These are phyloP conservation scores for Hypomyces perniciosus DNA, from an alignment of 2,329 filamentous ascomycete genomes.

Conservation along the genomic window DNA sequence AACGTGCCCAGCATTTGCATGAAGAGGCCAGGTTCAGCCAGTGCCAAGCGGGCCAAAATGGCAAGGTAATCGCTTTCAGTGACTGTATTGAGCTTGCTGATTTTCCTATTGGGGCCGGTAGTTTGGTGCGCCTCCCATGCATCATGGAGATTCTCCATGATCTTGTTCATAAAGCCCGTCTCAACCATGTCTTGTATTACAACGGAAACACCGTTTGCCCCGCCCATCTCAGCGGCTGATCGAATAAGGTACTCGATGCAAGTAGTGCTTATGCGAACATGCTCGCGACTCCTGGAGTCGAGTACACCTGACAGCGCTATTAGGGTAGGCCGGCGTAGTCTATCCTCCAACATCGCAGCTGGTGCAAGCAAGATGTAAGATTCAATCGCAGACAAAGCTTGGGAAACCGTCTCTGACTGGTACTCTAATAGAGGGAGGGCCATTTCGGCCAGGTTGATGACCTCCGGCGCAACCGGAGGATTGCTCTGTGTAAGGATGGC, in stretches of 20 bases:
- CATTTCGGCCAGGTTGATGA: slow-evolving; percentile 58
- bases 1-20: slow-evolving; percentile 48
- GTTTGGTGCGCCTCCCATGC: slow-evolving; percentile 72
- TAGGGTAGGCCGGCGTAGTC: slow-evolving; percentile 44
- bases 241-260: slow-evolving; percentile 62
- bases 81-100: slow-evolving; percentile 63
- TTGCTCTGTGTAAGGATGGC: slow-evolving; percentile 64
- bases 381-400: slow-evolving; percentile 59
- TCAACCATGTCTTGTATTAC: slow-evolving; percentile 61
- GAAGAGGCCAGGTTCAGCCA: slow-evolving; percentile 67
- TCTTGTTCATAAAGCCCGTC: slow-evolving; percentile 54
- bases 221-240: slow-evolving; percentile 56
- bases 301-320: slow-evolving; percentile 45
- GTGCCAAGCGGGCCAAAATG: slow-evolving; percentile 70
- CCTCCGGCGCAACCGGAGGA: slow-evolving; percentile 52
- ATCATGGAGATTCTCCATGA: slow-evolving; percentile 61
- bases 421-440: slow-evolving; percentile 62
- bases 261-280: slow-evolving; percentile 51
- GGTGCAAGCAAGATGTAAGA: slow-evolving; percentile 67
- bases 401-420: slow-evolving; percentile 56
- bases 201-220: slow-evolving; percentile 53
- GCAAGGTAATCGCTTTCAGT: slow-evolving; percentile 81
- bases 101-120: slow-evolving; percentile 69
- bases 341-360: slow-evolving; percentile 55
- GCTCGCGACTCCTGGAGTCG: slow-evolving; percentile 50